phyloP scores from a whole-genome alignment of 2,329 filamentous ascomycete species.

The Botrytis hyacinthi region DNA sequence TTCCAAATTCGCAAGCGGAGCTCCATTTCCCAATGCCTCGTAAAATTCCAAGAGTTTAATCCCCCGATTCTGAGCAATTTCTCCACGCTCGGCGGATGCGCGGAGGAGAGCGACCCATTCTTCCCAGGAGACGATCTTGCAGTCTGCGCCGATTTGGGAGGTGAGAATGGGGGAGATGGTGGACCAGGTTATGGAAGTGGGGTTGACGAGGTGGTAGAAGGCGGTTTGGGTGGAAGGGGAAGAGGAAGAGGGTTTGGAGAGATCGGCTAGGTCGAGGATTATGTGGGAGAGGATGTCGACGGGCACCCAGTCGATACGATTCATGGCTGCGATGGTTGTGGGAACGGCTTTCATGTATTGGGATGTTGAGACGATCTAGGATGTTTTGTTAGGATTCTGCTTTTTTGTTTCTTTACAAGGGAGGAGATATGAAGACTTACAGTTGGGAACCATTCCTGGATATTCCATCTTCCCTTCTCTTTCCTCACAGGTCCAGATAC shows the following conservation, averaged over 20 bases:
- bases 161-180: slow-evolving; percentile 31
- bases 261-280: slow-evolving; percentile 37
- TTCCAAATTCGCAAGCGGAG: slow-evolving; percentile 20
- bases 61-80: slow-evolving; percentile 48
- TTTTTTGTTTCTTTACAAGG: neutral
- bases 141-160: slow-evolving; percentile 19
- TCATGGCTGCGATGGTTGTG: slow-evolving; percentile 37
- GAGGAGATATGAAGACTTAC: neutral
- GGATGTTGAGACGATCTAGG: slow-evolving; percentile 40
- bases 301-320: slow-evolving; percentile 47
- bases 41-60: slow-evolving; percentile 48
- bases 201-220: slow-evolving; percentile 38
- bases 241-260: neutral
- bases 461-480: slow-evolving; percentile 51
- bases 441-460: slow-evolving; percentile 55
- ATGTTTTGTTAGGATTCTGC: neutral
- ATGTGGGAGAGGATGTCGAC: slow-evolving; percentile 39
- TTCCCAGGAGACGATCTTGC: slow-evolving; percentile 41
- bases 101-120: slow-evolving; percentile 49
- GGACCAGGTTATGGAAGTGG: slow-evolving; percentile 30
- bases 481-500: slow-evolving; percentile 44
- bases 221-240: slow-evolving; percentile 28
- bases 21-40: slow-evolving; percentile 25
- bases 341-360: slow-evolving; percentile 42
- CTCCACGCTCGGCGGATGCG: slow-evolving; percentile 40